Conservation (phyloP, 768 basidiomycete species). For the Butyriboletus loyo region DNA sequence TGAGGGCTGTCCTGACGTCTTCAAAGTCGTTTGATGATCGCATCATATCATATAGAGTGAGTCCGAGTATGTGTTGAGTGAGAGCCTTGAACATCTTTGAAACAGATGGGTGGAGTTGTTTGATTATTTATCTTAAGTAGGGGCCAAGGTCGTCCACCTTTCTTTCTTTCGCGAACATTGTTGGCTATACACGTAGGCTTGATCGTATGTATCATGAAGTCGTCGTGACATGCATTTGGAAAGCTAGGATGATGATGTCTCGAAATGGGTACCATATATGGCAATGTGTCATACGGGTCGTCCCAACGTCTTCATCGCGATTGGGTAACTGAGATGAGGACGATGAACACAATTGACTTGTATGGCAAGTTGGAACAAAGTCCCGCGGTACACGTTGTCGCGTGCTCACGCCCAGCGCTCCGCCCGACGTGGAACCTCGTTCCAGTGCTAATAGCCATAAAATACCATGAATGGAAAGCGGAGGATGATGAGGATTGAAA, state of each 20-base stretch:
- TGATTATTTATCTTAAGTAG: background rate
- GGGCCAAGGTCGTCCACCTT: background rate
- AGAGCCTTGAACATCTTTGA: background rate
- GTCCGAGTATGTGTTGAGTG: background rate
- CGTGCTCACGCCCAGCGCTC: background rate
- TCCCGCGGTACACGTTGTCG: background rate
- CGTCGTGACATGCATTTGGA: too few species aligned
- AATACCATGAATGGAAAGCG: background rate
- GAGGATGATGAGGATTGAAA: conserved; percentile 4
- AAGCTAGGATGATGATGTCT: conserved; percentile 7
- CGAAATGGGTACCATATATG: background rate
- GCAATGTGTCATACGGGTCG: background rate
- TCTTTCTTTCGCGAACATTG: background rate
- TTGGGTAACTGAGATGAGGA: too few species aligned
- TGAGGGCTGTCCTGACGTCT: conserved; percentile 16
- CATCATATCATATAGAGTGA: conserved; percentile 19
- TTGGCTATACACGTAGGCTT: too few species aligned
- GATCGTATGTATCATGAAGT: too few species aligned
- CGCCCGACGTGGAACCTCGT: too few species aligned
- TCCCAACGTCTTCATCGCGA: too few species aligned
- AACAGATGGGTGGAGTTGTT: background rate
- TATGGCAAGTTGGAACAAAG: background rate
- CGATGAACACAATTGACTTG: conserved; percentile 1
- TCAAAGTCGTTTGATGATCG: conserved; percentile 17
- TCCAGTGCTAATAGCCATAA: too few species aligned